phyloP scores from a whole-genome alignment of 352 stramenopile species.

The Pythium folliculosum region DNA sequence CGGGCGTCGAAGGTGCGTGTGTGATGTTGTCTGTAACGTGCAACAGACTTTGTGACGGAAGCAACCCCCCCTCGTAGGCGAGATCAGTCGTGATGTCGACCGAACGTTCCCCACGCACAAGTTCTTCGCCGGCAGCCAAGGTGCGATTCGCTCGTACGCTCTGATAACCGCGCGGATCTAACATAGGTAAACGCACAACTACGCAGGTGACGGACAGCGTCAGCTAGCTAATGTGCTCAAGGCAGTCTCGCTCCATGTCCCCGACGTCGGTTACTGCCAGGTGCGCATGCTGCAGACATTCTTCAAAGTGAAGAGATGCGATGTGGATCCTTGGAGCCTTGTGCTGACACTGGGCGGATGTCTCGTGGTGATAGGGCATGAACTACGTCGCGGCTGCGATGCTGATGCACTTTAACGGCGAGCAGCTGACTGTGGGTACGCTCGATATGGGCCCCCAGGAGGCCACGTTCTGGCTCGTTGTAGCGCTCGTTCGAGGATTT shows the following conservation, averaged over 20 bases:
- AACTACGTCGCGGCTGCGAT: slow-evolving; percentile 79
- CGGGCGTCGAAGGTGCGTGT: slow-evolving; percentile 57
- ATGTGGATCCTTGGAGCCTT: too few species aligned
- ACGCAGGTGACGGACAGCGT: slow-evolving; percentile 48
- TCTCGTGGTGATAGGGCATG: slow-evolving; percentile 56
- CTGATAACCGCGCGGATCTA: not conserved
- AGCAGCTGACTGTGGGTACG: not conserved
- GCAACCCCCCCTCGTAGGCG: slow-evolving; percentile 33
- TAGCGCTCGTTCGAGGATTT: slow-evolving; percentile 53
- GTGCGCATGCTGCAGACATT: slow-evolving; percentile 28
- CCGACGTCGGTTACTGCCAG: slow-evolving; percentile 80
- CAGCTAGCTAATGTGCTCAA: slow-evolving; percentile 80
- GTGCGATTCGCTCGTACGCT: slow-evolving; percentile 13
- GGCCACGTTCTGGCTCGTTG: slow-evolving; percentile 58
- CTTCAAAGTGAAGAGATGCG: too few species aligned
- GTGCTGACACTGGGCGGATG: too few species aligned
- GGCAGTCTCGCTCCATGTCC: slow-evolving; percentile 45
- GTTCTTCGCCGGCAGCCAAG: slow-evolving; percentile 48
- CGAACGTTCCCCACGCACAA: slow-evolving; percentile 64
- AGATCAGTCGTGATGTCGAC: slow-evolving; percentile 72
- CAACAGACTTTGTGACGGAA: not conserved
- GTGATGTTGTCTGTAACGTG: not conserved
- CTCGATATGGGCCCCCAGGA: slow-evolving; percentile 39
- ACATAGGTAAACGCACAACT: not conserved
- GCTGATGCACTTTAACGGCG: slow-evolving; percentile 47